These are phyloP conservation scores for Hemileccinum rubropunctum DNA, from an alignment of 768 basidiomycete species.

Conservation along the genomic window DNA sequence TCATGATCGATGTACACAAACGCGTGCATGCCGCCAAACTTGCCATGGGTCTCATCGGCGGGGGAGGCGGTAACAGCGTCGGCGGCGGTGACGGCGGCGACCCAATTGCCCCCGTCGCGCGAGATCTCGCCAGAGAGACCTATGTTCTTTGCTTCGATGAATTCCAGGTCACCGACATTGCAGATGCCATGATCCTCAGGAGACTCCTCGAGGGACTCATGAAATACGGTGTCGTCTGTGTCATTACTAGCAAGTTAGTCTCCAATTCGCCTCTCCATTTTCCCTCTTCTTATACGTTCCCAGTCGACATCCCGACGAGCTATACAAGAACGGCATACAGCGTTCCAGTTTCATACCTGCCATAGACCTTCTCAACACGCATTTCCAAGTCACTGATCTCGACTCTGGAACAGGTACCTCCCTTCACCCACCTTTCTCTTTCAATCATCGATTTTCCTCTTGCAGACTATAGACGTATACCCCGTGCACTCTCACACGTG, in stretches of 20 bases:
- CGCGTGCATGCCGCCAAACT: slow-evolving; percentile 81
- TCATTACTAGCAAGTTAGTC: slow-evolving; percentile 95
- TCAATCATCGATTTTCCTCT: not conserved
- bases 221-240: slow-evolving; percentile 85
- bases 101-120: slow-evolving; percentile 82
- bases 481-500: slow-evolving; percentile 88
- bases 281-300: not conserved
- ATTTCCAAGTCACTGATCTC: slow-evolving; percentile 86
- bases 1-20: slow-evolving; percentile 99
- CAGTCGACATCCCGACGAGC: slow-evolving; percentile 94
- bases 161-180: slow-evolving; percentile 98
- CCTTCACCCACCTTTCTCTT: slow-evolving; percentile 9
- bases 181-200: slow-evolving; percentile 96
- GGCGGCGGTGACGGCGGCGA: slow-evolving; percentile 50
- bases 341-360: slow-evolving; percentile 91
- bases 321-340: slow-evolving; percentile 99
- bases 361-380: slow-evolving; percentile 87
- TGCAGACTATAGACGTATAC: slow-evolving; percentile 91
- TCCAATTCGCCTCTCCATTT: not conserved
- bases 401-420: slow-evolving; percentile 86
- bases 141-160: slow-evolving; percentile 94
- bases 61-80: slow-evolving; percentile 25
- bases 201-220: slow-evolving; percentile 85
- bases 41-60: slow-evolving; percentile 57
- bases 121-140: slow-evolving; percentile 82